These are phyloP conservation scores for Oryza meridionalis DNA, from an alignment of 176 grass and related monocot species.

Conservation along the genomic window DNA sequence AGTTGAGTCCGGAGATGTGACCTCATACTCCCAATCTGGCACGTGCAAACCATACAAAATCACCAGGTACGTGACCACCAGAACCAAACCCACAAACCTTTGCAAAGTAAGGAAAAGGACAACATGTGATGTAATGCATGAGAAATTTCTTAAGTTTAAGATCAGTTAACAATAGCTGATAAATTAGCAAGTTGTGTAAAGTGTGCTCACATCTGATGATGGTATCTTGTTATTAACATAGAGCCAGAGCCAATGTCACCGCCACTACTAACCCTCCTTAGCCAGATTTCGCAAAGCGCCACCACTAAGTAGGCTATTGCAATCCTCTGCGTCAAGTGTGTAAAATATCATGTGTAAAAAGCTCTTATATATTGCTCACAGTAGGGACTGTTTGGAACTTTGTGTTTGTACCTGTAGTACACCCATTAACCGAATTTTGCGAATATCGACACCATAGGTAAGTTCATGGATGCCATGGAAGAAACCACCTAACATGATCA, in stretches of 20 bases:
- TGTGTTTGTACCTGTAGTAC: conserved; percentile 63
- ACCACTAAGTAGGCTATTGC: conserved; percentile 65
- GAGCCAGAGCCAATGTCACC: conserved; percentile 37
- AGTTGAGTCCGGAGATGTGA: conserved; percentile 18
- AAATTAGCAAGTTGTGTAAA: neutral
- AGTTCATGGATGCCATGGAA: conserved; percentile 64
- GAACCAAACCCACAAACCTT: conserved; percentile 67
- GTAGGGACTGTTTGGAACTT: neutral
- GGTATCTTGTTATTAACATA: conserved; percentile 59
- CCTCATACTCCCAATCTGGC: conserved; percentile 68
- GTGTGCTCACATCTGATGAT: conserved; percentile 63
- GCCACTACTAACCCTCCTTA: conserved; percentile 3
- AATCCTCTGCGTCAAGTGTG: conserved; percentile 58
- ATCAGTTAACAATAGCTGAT: neutral
- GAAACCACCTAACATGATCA: conserved; percentile 62
- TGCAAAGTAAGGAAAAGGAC: neutral
- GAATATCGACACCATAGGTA: conserved; percentile 67
- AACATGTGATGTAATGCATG: neutral
- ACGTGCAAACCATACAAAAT: conserved; percentile 62
- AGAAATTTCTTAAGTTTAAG: neutral
- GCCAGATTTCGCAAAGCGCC: conserved; percentile 83
- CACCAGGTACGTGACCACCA: conserved; percentile 49
- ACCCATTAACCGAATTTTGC: conserved; percentile 65
- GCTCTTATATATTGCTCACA: neutral
- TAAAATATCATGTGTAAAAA: neutral